Base-by-base conservation (phyloP, 2,329 filamentous ascomycete species). In the Diaporthe citrichinensis region DNA sequence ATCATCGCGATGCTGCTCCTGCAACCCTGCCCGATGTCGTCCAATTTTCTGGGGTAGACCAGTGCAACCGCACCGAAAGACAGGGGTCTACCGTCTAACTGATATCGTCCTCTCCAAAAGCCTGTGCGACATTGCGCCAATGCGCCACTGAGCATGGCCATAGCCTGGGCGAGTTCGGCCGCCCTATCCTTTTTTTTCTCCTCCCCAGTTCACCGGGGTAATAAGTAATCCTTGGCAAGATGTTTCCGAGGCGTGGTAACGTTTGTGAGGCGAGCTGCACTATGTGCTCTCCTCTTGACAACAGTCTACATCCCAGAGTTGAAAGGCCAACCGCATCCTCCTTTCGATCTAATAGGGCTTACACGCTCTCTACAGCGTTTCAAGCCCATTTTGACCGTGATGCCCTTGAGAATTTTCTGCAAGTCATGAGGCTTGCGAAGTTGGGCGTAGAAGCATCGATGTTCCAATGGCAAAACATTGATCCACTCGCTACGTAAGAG, bases 1-100 rank as follows among this genome's bases (percentile, higher is more conserved):
- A 39, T 57, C 73, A 61, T 53, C 58, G 36, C 28, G 53, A 57
- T 58, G 55, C 57, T 31, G 59, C 44, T 55, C n/a, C 65, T 41
- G 49, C 65, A 69, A 41, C 71, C 71, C 61, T 71, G 72, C 55
- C 65, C 55, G 31, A 58, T 51, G 41, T 28, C 53, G 53, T 73
- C 49, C 51, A 14, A 51, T 62, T 69, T 75, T 73, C 74, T 69
- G 74, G 74, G 74, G 74, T 76, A 76, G 65, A 28, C 46, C 49
- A 69, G 12, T 69, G 65, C 28, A 15, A 23, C 49, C 4, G 49
- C n/a, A 20, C 49, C 49, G 15, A 49, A 49, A 23, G 44, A 41
- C 65, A 41, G 65, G 65, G 65, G 49, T 55, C 62, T 25, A 23
- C 12, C 36, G 14, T 51, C 62, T 28, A 25, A 23, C 31, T 31